Evolutionary conservation across 2,329 filamentous ascomycete species (phyloP), one percentile per base, ranked within the genome.

Genomic region (Elsinoe perseae): DNA sequence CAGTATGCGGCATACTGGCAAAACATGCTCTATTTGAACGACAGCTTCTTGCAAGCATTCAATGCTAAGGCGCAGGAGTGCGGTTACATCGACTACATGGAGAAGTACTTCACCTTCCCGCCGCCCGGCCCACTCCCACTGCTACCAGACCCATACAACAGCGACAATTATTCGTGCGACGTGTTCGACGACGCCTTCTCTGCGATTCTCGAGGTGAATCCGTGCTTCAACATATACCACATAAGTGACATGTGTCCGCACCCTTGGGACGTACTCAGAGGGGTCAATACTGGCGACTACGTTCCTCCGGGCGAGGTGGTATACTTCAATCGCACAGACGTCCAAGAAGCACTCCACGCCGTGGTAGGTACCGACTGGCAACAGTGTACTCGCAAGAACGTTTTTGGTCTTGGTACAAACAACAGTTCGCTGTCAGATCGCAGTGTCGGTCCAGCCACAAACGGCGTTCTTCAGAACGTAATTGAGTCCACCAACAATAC

Each of bases 211-310:
- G 70, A 70, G 40, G 65, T 72, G 18, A 91, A 90, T 70, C 86
- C 86, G 0, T 92, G 87, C 72, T 91, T 85, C 69, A 81, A 87
- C 67, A 72, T 85, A 7, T 90, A 89, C 70, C 79, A 85, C 40
- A 78, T 56, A 16, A n/a, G 18, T 5, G 53, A 56, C n/a, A 38
- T 48, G 53, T 59, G 58, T 38, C 58, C 58, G 18, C 52, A 58
- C 36, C 54, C 55, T 12, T 56, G 55, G 55, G 57, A 55, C 2
- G 56, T 62, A 2, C 57, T 62, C 4, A 61, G 62, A 5, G 59
- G 53, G 16, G 54, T 62, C 48, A 62, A 61, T 44, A 8, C 23
- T 2, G 61, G 58, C n/a, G 57, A 59, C 20, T 59, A 59, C 32
- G 27, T 59, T 25, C 54, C 57, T 7, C 21, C 28, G 4, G 50